These are phyloP conservation scores for Paracorniculantispora psalliotae DNA, from an alignment of 2,329 filamentous ascomycete species.

Conservation along the genomic window DNA sequence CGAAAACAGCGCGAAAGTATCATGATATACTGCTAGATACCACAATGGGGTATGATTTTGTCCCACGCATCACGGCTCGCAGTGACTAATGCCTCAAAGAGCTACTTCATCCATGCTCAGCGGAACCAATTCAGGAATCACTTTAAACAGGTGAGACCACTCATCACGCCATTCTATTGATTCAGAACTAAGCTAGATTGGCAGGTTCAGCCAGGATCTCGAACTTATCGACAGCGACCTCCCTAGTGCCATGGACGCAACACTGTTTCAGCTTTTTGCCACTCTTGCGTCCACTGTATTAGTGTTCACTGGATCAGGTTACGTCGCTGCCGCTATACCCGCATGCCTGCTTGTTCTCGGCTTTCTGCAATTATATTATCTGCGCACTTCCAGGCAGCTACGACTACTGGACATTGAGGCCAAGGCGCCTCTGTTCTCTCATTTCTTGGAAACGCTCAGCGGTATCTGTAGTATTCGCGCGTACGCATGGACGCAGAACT, in stretches of 20 bases:
- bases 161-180: too few relatives aligned
- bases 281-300: conserved; percentile 29
- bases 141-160: too few relatives aligned
- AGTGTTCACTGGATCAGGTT: conserved; percentile 41
- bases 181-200: conserved; percentile 29
- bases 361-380: conserved; percentile 25
- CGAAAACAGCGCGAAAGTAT: too few relatives aligned
- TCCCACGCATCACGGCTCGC: too few relatives aligned
- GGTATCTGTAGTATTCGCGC: conserved; percentile 30
- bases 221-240: conserved; percentile 34
- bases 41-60: too few relatives aligned
- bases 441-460: conserved; percentile 23
- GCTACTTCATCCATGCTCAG: too few relatives aligned
- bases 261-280: conserved; percentile 19
- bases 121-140: conserved; percentile 20
- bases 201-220: conserved; percentile 36
- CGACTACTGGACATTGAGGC: conserved; percentile 28
- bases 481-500: conserved; percentile 24
- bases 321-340: conserved; percentile 42
- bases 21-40: too few relatives aligned
- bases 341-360: conserved; percentile 21
- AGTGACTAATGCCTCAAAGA: too few relatives aligned
- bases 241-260: conserved; percentile 26
- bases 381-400: conserved; percentile 27
- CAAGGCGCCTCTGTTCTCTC: conserved; percentile 26